phyloP scores from a whole-genome alignment of 1,139 yeast genomes.

The Scheffersomyces stambukii region DNA sequence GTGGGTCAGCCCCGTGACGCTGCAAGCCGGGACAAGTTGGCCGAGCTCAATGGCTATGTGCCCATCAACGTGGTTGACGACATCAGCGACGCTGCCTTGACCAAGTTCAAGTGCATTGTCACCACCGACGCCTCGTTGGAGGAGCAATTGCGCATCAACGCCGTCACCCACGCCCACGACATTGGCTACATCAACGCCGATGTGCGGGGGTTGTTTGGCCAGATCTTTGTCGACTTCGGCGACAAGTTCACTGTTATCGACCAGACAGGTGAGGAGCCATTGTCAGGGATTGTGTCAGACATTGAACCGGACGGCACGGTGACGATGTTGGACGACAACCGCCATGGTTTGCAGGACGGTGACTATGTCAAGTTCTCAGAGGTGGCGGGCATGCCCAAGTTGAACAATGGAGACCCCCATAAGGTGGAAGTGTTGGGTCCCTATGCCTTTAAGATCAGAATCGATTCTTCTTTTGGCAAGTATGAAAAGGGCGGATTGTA shows the following conservation, averaged over 20 bases:
- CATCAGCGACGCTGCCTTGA: constrained; percentile 45
- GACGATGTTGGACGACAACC: constrained; percentile 83
- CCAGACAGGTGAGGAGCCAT: constrained; percentile 90
- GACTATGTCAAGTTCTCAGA: constrained; percentile 86
- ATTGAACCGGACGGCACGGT: constrained; percentile 89
- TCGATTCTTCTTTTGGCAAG: constrained; percentile 51
- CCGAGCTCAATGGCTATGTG: constrained; percentile 85
- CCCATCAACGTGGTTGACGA: constrained; percentile 71
- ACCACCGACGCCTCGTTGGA: constrained; percentile 74
- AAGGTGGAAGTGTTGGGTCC: constrained; percentile 90
- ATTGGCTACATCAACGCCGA: constrained; percentile 82
- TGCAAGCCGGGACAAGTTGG: constrained; percentile 60
- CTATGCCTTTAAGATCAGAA: constrained; percentile 74
- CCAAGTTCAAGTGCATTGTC: constrained; percentile 74
- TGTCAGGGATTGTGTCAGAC: constrained; percentile 80
- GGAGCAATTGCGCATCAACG: constrained; percentile 71
- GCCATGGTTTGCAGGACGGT: constrained; percentile 94
- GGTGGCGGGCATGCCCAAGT: constrained; percentile 63
- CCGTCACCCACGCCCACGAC: constrained; percentile 65
- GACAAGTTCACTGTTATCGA: constrained; percentile 74
- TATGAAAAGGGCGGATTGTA: constrained; percentile 85
- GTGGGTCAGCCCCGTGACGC: constrained; percentile 76
- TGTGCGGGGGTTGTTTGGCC: constrained; percentile 84
- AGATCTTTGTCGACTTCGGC: constrained; percentile 88
- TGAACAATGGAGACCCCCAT: constrained; percentile 70